Evolutionary conservation across 768 basidiomycete species (phyloP).

Genomic region (Asterophora lycoperdoides): DNA sequence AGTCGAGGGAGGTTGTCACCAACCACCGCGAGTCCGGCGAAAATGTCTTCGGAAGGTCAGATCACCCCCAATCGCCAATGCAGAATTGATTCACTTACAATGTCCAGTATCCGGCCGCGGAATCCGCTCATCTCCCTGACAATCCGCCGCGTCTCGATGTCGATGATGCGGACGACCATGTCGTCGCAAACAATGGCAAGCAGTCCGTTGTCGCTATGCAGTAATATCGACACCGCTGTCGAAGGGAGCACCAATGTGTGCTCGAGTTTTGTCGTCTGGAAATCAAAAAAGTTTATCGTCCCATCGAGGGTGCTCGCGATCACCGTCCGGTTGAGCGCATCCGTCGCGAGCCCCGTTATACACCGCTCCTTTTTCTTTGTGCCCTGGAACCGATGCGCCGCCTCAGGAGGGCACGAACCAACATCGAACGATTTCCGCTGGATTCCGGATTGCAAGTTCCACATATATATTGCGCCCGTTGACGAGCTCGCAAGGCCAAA

Average conservation of each 20-base stretch:
- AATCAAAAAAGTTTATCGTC: conserved; percentile 92
- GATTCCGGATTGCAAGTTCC: conserved; percentile 96
- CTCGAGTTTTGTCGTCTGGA: conserved; percentile 78
- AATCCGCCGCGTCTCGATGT: conserved; percentile 83
- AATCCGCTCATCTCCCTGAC: conserved; percentile 90
- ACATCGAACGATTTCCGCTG: conserved; percentile 73
- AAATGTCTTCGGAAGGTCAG: conserved; percentile 58
- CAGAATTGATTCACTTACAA: conserved; percentile 45
- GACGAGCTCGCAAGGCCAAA: conserved; percentile 87
- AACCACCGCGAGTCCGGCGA: conserved; percentile 96
- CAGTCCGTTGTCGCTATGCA: conserved; percentile 84
- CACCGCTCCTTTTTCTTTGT: conserved; percentile 45
- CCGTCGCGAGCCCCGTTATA: conserved; percentile 81
- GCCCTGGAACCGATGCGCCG: conserved; percentile 38
- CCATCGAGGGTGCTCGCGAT: conserved; percentile 89
- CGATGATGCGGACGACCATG: conserved; percentile 76
- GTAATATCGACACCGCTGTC: conserved; percentile 58
- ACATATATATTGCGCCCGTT: conserved; percentile 78
- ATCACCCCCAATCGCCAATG: not conserved
- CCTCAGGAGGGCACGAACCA: conserved; percentile 57
- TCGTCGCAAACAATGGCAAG: conserved; percentile 86
- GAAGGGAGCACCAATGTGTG: conserved; percentile 66
- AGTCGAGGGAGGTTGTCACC: conserved; percentile 82
- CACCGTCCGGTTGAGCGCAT: conserved; percentile 76
- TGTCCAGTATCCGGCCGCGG: conserved; percentile 80